Percentiles rank a stretch among this genome's conserved stretches.
These are phyloP conservation scores for Fonsecaea pedrosoi DNA, from an alignment of 2,329 filamentous ascomycete genomes.

Conservation along the genomic window DNA sequence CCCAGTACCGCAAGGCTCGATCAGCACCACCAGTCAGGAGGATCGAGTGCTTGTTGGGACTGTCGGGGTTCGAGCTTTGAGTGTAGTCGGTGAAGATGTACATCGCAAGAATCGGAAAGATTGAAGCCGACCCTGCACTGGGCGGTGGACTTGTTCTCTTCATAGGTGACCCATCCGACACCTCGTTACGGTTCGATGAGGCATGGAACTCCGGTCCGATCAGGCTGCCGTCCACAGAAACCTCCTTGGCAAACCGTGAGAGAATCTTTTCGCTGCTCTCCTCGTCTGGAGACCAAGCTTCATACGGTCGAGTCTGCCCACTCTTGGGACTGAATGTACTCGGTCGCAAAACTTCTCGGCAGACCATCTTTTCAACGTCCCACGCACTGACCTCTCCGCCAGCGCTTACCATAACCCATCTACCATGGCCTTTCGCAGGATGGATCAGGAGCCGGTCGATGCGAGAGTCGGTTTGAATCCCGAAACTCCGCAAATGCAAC, in stretches of 20 bases:
- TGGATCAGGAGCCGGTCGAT: slow-evolving; percentile 70
- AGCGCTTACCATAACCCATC: slow-evolving; percentile 86
- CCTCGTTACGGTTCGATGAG: background rate
- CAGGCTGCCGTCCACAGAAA: slow-evolving; percentile 30
- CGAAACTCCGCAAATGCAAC: slow-evolving; percentile 85
- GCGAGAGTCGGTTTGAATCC: slow-evolving; percentile 79
- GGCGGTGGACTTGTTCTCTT: background rate
- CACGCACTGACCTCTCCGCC: slow-evolving; percentile 93
- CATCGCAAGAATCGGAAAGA: slow-evolving; percentile 32
- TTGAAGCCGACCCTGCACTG: slow-evolving; percentile 3
- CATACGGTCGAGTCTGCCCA: slow-evolving; percentile 66
- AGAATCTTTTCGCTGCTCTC: slow-evolving; percentile 88
- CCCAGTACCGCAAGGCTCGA: slow-evolving; percentile 93
- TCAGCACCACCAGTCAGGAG: slow-evolving; percentile 88
- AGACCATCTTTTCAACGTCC: slow-evolving; percentile 90
- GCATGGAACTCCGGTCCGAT: slow-evolving; percentile 10
- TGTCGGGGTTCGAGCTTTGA: slow-evolving; percentile 34
- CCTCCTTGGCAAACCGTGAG: slow-evolving; percentile 73
- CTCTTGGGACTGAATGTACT: slow-evolving; percentile 31
- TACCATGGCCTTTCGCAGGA: slow-evolving; percentile 76
- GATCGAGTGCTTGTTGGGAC: slow-evolving; percentile 73
- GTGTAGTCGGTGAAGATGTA: slow-evolving; percentile 69
- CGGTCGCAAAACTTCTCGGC: slow-evolving; percentile 82
- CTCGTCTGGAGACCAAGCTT: slow-evolving; percentile 87
- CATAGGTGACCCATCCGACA: slow-evolving; percentile 21